A percentile compares a stretch with the other conserved stretches of the same genome.
These are phyloP conservation scores for Oldenlandia corymbosa DNA, from an alignment of 257 asterid species.

Conservation along the genomic window DNA sequence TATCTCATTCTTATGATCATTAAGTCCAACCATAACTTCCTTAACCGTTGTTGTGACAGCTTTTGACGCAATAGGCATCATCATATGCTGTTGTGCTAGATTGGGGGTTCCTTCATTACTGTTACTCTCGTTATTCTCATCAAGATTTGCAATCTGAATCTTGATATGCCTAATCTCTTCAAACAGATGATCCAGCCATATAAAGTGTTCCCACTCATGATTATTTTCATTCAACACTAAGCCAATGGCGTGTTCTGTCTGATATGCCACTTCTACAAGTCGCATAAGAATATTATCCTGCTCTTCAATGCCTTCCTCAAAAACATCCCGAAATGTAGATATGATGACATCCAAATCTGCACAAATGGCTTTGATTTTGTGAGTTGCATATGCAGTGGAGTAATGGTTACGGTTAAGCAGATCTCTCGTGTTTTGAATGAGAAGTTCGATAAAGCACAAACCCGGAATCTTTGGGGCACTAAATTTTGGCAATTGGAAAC, in stretches of 20 bases:
- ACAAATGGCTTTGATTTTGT: neutral
- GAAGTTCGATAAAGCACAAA: too few species aligned
- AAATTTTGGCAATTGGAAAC: too few species aligned
- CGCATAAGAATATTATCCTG: neutral
- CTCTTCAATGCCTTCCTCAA: neutral
- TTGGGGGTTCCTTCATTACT: too few species aligned
- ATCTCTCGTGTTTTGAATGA: too few species aligned
- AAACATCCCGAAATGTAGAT: neutral
- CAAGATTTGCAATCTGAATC: neutral
- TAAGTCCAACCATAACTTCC: neutral
- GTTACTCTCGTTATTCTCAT: neutral
- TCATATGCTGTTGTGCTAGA: neutral
- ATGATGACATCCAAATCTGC: neutral
- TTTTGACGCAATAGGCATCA: too few species aligned
- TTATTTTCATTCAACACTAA: neutral
- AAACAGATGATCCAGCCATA: neutral
- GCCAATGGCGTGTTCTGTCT: neutral
- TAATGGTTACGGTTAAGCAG: too few species aligned
- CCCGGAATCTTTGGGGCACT: too few species aligned
- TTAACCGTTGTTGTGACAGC: neutral
- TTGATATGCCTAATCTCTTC: neutral
- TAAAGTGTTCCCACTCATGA: neutral
- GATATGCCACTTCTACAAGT: neutral
- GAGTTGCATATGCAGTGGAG: neutral
- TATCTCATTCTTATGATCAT: neutral